Base-by-base conservation (phyloP, 2,329 filamentous ascomycete genomes). In the Sarocladium oryzae region DNA sequence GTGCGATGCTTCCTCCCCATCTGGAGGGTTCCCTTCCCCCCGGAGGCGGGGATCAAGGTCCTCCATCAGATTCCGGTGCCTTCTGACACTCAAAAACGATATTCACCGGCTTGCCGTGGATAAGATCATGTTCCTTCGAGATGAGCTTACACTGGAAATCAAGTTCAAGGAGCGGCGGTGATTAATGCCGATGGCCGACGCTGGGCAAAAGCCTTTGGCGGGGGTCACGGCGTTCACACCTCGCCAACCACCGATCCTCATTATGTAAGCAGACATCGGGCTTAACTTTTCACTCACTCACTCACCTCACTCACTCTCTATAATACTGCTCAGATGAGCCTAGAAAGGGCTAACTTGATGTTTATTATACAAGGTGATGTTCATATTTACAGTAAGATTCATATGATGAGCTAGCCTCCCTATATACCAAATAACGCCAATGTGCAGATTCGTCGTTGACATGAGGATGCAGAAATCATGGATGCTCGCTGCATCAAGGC, bases 31-130 rank as follows among this genome's bases (percentile, higher is more conserved):
- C 5, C 28, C n/a, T 6, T 32, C 13, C 8, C 26, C 49, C 23
- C 56, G 55, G 38, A 65, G 58, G 52, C 62, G 62, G 51, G 63
- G 63, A 56, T 67, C 65, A 24, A 67, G 56, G 52, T 67, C 65
- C 63, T 48, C 43, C 43, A 48, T 48, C 26, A 32, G 43, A 21
- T 15, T 18, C 26, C n/a, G 9, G 10, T 5, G 10, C 9, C 43
- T 48, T n/a, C 16, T 20, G 16, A 9, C 18, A n/a, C 36, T 7
- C 36, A 15, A 8, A 13, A 9, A 7, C 20, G 43, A 33, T 30
- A 30, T 13, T 7, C 28, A 30, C 7, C 13, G 7, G 28, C 28
- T 30, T 7, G 7, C 13, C 28, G 28, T 13, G 13, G 28, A 13
- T 7, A 30, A 7, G 13, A 30, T 30, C 28, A 7, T 13, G 7